Percentiles rank a stretch among this genome's conserved stretches.
Conservation (phyloP, 2,329 filamentous ascomycete genomes). For the Colletotrichum incanum region DNA sequence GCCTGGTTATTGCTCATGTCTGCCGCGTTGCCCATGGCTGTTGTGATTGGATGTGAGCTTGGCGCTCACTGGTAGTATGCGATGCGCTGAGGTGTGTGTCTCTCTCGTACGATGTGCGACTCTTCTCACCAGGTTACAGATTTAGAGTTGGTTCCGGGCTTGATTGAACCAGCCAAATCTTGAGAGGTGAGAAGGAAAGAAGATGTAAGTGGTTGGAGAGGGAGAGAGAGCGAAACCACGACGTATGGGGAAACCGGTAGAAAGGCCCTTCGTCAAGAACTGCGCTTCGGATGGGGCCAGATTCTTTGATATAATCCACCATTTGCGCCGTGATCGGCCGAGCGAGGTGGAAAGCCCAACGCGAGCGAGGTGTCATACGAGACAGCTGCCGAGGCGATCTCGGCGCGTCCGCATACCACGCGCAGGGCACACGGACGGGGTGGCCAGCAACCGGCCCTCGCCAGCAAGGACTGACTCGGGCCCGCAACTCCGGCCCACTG, state of each 20-base stretch:
- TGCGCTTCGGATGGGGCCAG: not conserved
- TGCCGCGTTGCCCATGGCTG: constrained; percentile 1
- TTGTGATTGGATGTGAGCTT: not conserved
- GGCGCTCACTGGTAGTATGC: not conserved
- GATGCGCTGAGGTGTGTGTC: constrained; percentile 5
- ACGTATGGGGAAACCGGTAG: constrained; percentile 20
- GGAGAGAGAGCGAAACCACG: constrained; percentile 10
- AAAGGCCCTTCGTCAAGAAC: not conserved
- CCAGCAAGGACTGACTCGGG: constrained; percentile 32
- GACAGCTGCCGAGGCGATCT: constrained; percentile 39
- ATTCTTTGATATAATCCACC: constrained; percentile 41
- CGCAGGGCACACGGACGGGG: constrained; percentile 2
- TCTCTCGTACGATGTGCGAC: constrained; percentile 10
- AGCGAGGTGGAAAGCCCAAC: constrained; percentile 20
- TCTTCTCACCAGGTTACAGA: not conserved
- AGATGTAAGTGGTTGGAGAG: not conserved
- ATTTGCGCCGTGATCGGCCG: constrained; percentile 39
- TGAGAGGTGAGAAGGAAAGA: no score
- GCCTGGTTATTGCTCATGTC: constrained; percentile 16
- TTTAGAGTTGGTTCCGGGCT: not conserved
- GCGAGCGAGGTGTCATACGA: constrained; percentile 35
- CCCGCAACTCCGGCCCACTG: constrained; percentile 37
- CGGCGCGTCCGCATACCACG: constrained; percentile 29
- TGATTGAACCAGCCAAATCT: not conserved
- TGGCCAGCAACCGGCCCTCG: not conserved